These are phyloP conservation scores for Amylostereum chailletii DNA, from an alignment of 1,284 basidiomycete genomes.

Conservation along the genomic window DNA sequence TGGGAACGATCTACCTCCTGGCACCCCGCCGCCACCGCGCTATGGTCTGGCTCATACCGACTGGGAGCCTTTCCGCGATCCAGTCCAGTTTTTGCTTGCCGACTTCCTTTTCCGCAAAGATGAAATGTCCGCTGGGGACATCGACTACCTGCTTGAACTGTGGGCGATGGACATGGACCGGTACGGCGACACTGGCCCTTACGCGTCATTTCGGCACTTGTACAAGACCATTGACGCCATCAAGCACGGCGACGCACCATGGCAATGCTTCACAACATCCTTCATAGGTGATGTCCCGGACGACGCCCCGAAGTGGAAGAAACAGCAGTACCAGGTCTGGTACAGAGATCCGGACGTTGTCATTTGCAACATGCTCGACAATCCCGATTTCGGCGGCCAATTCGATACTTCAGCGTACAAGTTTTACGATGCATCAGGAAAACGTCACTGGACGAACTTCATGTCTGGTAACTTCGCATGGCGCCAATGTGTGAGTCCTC, in stretches of 20 bases:
- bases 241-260: conserved; percentile 14
- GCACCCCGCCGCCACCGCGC: conserved; percentile 10
- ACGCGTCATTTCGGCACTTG: no score
- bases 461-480: conserved; percentile 15
- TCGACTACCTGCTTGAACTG: no score
- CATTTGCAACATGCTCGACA: no score
- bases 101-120: conserved; percentile 6
- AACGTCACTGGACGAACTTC: conserved; percentile 7
- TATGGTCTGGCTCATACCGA: conserved; percentile 6
- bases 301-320: no score
- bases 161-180: conserved; percentile 14
- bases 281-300: conserved; percentile 10
- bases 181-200: conserved; percentile 12
- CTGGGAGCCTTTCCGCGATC: conserved; percentile 3
- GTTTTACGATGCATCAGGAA: conserved; percentile 8
- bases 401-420: no score
- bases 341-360: no score
- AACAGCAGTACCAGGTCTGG: no score
- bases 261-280: conserved; percentile 13
- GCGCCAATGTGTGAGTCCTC: conserved; percentile 12
- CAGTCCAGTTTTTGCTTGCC: conserved; percentile 5
- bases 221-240: conserved; percentile 15
- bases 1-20: conserved; percentile 11
- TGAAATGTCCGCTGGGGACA: conserved; percentile 11
- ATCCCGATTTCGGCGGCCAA: no score